Base-by-base conservation (phyloP, 768 basidiomycete genomes). In the Lentinus tigrinus region DNA sequence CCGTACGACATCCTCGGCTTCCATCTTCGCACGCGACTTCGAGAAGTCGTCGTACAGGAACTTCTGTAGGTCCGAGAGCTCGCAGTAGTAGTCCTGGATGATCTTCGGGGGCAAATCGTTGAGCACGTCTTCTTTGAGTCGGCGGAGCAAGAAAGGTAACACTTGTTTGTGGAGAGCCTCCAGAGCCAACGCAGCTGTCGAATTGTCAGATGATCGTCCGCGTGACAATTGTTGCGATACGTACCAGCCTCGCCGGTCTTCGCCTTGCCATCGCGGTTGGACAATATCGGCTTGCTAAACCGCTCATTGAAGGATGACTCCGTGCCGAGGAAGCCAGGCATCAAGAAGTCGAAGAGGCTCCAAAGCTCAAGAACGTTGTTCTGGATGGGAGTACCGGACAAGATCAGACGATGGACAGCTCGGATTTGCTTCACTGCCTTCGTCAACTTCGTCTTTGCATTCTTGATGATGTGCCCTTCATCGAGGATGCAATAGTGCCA, bases 21-120 rank as follows among this genome's bases (percentile, higher is more conserved):
- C 79, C 37, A 76, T 66, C 58, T 78, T 81, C 28, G 88, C 91
- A 57, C 85, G 84, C 5, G 94, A 93, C 67, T 83, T 85, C 2
- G 89, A 85, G 70, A 95, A 98, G 67, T 96, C 90, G 68, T 98
- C 97, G 69, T 98, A 99, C 17, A 99, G 82, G 60, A 85, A 79
- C 71, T 94, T 95, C 75, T 99, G 97, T 19, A 98, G 74, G 0
- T 94, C 91, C 0, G 96, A 98, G 3, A 99, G 81, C 69, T 98
- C 96, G 78, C 95, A 98, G 69, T 98, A 95, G 71, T 98, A 98
- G 71, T 99, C 97, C 72, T 99, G 97, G 56, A 99, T 98, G 72
- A 99, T 99, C 77, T 99, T 98, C 3, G 97, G 97, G 1, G 97
- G 97, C 2, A 99, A 78, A 69, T 99, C 97, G 60, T 93, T 76